These are phyloP conservation scores for Endoconidiophora polonica DNA, from an alignment of 2,329 filamentous ascomycete genomes.

Conservation along the genomic window DNA sequence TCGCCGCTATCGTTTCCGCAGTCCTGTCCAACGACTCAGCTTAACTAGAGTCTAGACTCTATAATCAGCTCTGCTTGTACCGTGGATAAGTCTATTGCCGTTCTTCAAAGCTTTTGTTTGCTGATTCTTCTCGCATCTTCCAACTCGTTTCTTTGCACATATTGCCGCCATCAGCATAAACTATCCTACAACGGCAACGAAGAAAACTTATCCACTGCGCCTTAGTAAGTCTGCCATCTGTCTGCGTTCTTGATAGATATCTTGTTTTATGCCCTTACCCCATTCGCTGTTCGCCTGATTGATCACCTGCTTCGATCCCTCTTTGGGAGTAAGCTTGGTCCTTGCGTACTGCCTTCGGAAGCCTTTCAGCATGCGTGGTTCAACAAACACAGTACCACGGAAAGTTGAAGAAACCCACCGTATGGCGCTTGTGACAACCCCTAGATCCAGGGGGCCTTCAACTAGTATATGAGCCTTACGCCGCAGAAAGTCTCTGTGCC, in stretches of 20 bases:
- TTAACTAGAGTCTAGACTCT: too few species aligned
- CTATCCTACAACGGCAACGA: too few species aligned
- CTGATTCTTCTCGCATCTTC: too few species aligned
- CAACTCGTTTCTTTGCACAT: too few species aligned
- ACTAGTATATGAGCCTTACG: too few species aligned
- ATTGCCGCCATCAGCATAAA: too few species aligned
- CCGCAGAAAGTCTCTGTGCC: too few species aligned
- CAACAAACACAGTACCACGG: neutral
- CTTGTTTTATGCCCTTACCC: neutral
- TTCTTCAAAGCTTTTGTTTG: too few species aligned
- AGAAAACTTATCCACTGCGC: neutral
- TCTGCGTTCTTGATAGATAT: neutral
- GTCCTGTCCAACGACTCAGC: too few species aligned
- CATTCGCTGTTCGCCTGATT: neutral
- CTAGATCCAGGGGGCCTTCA: neutral
- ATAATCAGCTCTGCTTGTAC: too few species aligned
- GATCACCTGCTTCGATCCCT: neutral
- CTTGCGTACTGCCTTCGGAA: neutral
- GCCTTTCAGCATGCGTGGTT: neutral
- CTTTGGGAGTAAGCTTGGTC: neutral
- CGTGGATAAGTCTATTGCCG: too few species aligned
- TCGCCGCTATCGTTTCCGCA: too few species aligned
- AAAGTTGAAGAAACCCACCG: neutral
- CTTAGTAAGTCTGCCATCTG: neutral
- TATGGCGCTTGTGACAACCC: conserved; percentile 1